Conservation (phyloP, 1,284 basidiomycete genomes). For the Boletus sp. region DNA sequence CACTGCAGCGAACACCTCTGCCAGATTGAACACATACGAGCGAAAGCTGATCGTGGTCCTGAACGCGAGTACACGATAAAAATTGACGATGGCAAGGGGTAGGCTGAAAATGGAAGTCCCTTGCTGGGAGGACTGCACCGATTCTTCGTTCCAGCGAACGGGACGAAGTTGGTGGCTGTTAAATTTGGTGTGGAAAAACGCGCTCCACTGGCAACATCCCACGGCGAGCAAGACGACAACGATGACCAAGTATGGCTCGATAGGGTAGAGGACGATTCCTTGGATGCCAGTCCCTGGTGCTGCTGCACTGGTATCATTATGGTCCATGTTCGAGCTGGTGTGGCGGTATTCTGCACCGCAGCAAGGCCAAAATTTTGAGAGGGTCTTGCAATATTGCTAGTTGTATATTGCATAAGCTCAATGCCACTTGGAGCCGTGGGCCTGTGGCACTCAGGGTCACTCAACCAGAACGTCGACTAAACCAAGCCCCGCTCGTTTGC, state of each 20-base stretch:
- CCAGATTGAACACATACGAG: conserved; percentile 44
- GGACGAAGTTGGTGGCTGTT: conserved; percentile 8
- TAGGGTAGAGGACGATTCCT: conserved; percentile 35
- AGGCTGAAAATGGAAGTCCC: conserved; percentile 25
- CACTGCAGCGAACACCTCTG: conserved; percentile 42
- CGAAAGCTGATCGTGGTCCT: conserved; percentile 43
- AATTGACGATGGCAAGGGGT: conserved; percentile 37
- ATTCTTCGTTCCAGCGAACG: conserved; percentile 14
- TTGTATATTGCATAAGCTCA: no score
- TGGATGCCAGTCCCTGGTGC: conserved; percentile 1
- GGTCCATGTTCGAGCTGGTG: background rate
- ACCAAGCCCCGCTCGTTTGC: no score
- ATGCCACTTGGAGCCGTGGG: no score
- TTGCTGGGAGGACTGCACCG: background rate
- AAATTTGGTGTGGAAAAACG: conserved; percentile 23
- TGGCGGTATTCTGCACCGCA: no score
- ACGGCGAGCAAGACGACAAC: conserved; percentile 40
- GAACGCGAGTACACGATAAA: conserved; percentile 44
- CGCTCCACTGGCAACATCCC: conserved; percentile 32
- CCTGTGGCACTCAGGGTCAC: no score
- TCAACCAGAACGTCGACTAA: no score
- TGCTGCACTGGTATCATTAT: background rate
- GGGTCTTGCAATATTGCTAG: no score
- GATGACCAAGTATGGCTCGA: conserved; percentile 43
- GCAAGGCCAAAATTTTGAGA: no score